Evolutionary conservation across 2,329 filamentous ascomycete genomes (phyloP).

Genomic region (Botryotinia narcissicola): DNA sequence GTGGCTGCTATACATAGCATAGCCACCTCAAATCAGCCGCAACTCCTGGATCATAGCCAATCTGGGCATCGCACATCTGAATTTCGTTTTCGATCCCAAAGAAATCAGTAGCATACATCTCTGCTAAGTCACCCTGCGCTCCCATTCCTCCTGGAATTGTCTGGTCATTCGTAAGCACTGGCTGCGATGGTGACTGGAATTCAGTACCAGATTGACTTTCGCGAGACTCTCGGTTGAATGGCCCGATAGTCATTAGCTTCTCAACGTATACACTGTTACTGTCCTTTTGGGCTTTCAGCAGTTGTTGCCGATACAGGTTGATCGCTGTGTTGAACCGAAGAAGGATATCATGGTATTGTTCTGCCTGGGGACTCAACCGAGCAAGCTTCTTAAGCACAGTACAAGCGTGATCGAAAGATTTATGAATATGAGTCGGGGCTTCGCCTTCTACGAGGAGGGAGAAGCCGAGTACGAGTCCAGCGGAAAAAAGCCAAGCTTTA

Average conservation of each 20-base stretch:
- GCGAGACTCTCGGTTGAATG: not conserved
- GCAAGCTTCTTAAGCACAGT: not conserved
- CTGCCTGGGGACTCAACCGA: conserved; percentile 1
- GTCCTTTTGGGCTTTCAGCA: not conserved
- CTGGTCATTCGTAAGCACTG: not conserved
- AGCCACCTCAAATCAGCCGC: conserved; percentile 13
- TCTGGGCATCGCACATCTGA: conserved; percentile 6
- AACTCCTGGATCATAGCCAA: conserved; percentile 11
- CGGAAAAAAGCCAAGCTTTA: conserved; percentile 5
- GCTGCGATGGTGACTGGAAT: not conserved
- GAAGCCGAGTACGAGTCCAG: conserved; percentile 8
- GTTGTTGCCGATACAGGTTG: not conserved
- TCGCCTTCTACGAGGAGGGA: conserved; percentile 11
- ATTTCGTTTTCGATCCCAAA: conserved; percentile 12
- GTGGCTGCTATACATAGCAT: conserved; percentile 4
- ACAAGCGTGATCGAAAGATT: conserved; percentile 5
- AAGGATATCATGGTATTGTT: conserved; percentile 11
- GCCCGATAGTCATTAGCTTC: conserved; percentile 9
- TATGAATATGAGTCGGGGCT: not conserved
- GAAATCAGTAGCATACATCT: conserved; percentile 8
- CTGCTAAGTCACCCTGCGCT: not conserved
- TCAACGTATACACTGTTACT: conserved; percentile 1
- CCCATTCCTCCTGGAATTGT: not conserved
- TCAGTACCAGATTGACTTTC: not conserved
- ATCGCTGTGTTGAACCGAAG: not conserved